phyloP scores from a whole-genome alignment of 2,329 filamentous ascomycete genomes.

The Biscogniauxia marginata region DNA sequence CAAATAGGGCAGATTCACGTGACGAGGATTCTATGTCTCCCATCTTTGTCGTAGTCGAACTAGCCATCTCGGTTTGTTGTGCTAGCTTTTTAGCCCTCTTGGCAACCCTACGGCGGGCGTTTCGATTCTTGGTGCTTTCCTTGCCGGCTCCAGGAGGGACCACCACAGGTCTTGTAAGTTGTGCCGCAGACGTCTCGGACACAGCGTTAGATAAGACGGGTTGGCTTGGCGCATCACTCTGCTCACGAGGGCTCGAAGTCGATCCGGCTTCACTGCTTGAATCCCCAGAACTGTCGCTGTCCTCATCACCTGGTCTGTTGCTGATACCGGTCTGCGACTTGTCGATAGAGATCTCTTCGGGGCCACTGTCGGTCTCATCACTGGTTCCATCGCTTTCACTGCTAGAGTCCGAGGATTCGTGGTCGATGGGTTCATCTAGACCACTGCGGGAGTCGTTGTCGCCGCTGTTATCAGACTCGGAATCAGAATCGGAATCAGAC shows the following conservation, averaged over 20 bases:
- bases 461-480: constrained; percentile 6
- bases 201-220: neutral
- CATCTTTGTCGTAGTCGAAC: neutral
- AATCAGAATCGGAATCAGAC: constrained; percentile 11
- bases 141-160: constrained; percentile 38
- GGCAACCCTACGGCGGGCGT: constrained; percentile 46
- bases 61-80: constrained; percentile 7
- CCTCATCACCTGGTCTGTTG: constrained; percentile 13
- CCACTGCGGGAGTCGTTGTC: constrained; percentile 5
- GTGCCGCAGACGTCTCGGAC: no score
- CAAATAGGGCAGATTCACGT: constrained; percentile 41
- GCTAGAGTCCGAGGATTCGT: constrained; percentile 2
- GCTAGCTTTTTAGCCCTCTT: constrained; percentile 32
- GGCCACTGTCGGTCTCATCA: constrained; percentile 26
- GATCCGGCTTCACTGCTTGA: neutral
- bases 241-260: neutral
- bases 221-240: constrained; percentile 1
- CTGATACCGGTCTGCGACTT: neutral
- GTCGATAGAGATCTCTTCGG: constrained; percentile 20
- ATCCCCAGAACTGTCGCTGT: constrained; percentile 8
- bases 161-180: neutral
- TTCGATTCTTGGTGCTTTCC: constrained; percentile 49
- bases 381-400: constrained; percentile 12
- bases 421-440: constrained; percentile 15
- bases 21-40: neutral